Evolutionary conservation across 495 filamentous ascomycete species (phyloP).

Genomic region (Trichoderma virens): DNA sequence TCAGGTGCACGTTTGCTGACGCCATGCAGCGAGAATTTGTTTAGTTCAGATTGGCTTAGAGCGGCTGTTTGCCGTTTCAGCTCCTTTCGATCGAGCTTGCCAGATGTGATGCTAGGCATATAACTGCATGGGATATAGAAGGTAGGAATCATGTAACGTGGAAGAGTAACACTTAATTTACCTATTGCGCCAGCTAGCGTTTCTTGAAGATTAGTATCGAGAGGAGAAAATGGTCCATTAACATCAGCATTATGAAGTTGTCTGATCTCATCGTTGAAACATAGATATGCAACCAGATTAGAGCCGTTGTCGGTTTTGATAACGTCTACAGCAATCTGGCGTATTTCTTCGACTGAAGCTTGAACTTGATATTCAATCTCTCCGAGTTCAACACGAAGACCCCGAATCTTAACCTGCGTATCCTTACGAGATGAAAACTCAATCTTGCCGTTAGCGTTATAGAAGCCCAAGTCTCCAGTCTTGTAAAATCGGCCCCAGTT

Average conservation of each 20-base stretch:
- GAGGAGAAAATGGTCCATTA: slow-evolving; percentile 30
- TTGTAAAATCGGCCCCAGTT: slow-evolving; percentile 27
- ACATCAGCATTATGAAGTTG: slow-evolving; percentile 23
- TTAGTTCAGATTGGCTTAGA: slow-evolving; percentile 30
- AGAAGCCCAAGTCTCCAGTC: slow-evolving; percentile 36
- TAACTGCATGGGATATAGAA: slow-evolving; percentile 34
- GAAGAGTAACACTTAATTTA: slow-evolving; percentile 26
- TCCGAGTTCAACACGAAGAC: slow-evolving; percentile 35
- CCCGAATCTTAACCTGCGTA: slow-evolving; percentile 33
- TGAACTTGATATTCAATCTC: slow-evolving; percentile 21
- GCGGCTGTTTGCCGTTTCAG: slow-evolving; percentile 34
- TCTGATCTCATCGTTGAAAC: slow-evolving; percentile 14
- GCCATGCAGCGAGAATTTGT: slow-evolving; percentile 25
- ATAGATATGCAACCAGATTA: slow-evolving; percentile 31
- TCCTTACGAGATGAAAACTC: slow-evolving; percentile 28
- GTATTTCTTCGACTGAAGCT: slow-evolving; percentile 11
- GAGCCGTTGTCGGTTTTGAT: slow-evolving; percentile 20
- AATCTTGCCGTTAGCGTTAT: slow-evolving; percentile 35
- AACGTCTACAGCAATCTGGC: slow-evolving; percentile 14
- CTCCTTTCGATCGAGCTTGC: slow-evolving; percentile 49
- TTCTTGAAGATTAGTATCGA: slow-evolving; percentile 31
- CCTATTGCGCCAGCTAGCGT: slow-evolving; percentile 20
- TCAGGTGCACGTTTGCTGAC: slow-evolving; percentile 23
- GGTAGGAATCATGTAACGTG: slow-evolving; percentile 49
- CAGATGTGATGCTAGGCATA: neutral